These are phyloP conservation scores for Penicillium frequentans DNA, from an alignment of 2,329 filamentous ascomycete genomes.

Conservation along the genomic window DNA sequence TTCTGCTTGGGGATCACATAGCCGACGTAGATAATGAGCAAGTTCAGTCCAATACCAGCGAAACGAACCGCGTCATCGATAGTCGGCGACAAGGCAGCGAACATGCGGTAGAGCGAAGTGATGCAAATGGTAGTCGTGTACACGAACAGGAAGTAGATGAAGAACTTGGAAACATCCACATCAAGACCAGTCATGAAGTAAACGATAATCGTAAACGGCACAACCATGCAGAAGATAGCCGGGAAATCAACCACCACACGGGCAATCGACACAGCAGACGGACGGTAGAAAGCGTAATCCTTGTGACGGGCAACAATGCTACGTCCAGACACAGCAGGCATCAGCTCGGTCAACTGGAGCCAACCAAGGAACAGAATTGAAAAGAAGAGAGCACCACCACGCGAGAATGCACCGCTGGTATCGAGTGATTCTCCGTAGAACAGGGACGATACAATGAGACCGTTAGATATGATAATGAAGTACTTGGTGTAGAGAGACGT, in stretches of 20 bases:
- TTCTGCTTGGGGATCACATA: too few relatives aligned
- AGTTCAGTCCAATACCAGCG: slow-evolving; percentile 49
- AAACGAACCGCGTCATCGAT: slow-evolving; percentile 68
- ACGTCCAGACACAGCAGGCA: slow-evolving; percentile 72
- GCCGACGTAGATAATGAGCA: too few relatives aligned
- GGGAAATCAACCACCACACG: slow-evolving; percentile 65
- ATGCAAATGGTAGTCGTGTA: slow-evolving; percentile 63
- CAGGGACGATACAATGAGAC: slow-evolving; percentile 72
- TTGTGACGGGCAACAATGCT: slow-evolving; percentile 67
- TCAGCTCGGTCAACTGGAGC: slow-evolving; percentile 76
- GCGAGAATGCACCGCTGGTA: slow-evolving; percentile 62
- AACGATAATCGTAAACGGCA: slow-evolving; percentile 62
- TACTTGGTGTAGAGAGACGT: slow-evolving; percentile 75
- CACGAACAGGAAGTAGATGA: slow-evolving; percentile 64
- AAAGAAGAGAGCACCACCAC: slow-evolving; percentile 66
- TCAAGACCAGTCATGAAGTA: slow-evolving; percentile 66
- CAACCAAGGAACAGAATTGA: slow-evolving; percentile 66
- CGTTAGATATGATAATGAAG: slow-evolving; percentile 74
- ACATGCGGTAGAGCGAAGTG: slow-evolving; percentile 65
- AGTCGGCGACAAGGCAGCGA: slow-evolving; percentile 62
- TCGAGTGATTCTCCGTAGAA: slow-evolving; percentile 68
- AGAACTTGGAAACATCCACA: slow-evolving; percentile 62
- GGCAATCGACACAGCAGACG: slow-evolving; percentile 63
- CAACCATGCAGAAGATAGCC: slow-evolving; percentile 57
- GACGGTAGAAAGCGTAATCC: slow-evolving; percentile 69